phyloP scores from a whole-genome alignment of 2,329 filamentous ascomycete species.

The Penicillium capsulatum region DNA sequence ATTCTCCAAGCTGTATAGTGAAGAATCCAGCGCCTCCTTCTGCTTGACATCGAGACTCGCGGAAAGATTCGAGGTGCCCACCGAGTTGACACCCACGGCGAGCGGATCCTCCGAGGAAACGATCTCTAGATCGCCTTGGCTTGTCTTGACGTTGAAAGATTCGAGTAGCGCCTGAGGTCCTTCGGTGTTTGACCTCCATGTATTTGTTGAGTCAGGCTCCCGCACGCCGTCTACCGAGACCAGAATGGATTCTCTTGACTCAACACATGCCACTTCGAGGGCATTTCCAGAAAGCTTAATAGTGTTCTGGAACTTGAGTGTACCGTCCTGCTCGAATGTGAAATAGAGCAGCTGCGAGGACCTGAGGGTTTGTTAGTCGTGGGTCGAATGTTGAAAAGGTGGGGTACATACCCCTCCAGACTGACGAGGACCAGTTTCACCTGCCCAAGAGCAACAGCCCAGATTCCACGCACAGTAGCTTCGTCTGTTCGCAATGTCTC shows the following conservation, averaged over 20 bases:
- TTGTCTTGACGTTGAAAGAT: constrained; percentile 23
- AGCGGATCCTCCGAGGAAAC: constrained; percentile 19
- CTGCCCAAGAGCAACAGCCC: constrained; percentile 34
- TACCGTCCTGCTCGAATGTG: constrained; percentile 49
- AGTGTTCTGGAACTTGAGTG: constrained; percentile 49
- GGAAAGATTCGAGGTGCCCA: constrained; percentile 28
- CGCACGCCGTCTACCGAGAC: constrained; percentile 55
- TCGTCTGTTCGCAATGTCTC: constrained; percentile 21
- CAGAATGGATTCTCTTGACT: constrained; percentile 34
- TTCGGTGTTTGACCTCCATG: constrained; percentile 26
- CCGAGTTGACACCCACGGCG: constrained; percentile 26
- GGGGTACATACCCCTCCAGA: constrained; percentile 53
- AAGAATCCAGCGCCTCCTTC: constrained; percentile 32
- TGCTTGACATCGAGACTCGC: constrained; percentile 27
- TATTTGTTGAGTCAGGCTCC: constrained; percentile 47
- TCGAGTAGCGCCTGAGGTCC: constrained; percentile 29
- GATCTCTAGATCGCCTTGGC: constrained; percentile 25
- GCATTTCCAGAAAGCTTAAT: constrained; percentile 62
- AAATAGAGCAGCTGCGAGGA: constrained; percentile 65
- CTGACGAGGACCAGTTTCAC: constrained; percentile 46
- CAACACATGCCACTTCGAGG: constrained; percentile 50
- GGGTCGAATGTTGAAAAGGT: background rate
- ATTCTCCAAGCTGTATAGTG: constrained; percentile 39
- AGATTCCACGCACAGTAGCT: constrained; percentile 52
- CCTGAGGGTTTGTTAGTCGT: constrained; percentile 44